phyloP scores from a whole-genome alignment of 2,329 filamentous ascomycete species.

The Penicillium sclerotiorum region DNA sequence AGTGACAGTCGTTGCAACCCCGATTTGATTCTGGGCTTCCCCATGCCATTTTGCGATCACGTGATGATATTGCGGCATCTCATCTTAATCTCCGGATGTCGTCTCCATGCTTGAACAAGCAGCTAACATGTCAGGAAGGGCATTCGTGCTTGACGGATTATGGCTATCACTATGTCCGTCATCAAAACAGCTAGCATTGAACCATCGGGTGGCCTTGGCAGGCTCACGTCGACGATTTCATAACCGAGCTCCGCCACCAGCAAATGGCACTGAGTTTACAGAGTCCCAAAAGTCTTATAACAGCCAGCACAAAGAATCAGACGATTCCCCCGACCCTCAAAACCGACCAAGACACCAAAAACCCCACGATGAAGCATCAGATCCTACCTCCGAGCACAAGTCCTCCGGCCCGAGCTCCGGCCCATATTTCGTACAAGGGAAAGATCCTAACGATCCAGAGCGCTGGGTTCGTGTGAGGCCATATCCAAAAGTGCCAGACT shows the following conservation, averaged over 20 bases:
- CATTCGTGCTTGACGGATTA: conserved; percentile 40
- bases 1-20: too few relatives aligned
- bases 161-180: conserved; percentile 47
- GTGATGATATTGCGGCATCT: conserved; percentile 7
- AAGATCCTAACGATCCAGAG: neutral
- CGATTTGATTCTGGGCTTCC: neutral
- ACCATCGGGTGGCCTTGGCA: conserved; percentile 12
- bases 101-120: conserved; percentile 7
- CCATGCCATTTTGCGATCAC: conserved; percentile 12
- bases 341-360: neutral
- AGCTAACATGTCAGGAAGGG: conserved; percentile 36
- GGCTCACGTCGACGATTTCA: conserved; percentile 5
- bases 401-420: neutral
- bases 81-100: conserved; percentile 10
- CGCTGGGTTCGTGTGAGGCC: neutral
- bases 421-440: neutral
- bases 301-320: conserved; percentile 3
- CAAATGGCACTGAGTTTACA: too few relatives aligned
- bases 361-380: neutral
- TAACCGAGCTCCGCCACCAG: too few relatives aligned
- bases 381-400: neutral
- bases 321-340: neutral
- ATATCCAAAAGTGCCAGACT: neutral
- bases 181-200: conserved; percentile 27
- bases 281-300: too few relatives aligned